Base-by-base conservation (phyloP, 768 basidiomycete species). In the Kwoniella sp. region DNA sequence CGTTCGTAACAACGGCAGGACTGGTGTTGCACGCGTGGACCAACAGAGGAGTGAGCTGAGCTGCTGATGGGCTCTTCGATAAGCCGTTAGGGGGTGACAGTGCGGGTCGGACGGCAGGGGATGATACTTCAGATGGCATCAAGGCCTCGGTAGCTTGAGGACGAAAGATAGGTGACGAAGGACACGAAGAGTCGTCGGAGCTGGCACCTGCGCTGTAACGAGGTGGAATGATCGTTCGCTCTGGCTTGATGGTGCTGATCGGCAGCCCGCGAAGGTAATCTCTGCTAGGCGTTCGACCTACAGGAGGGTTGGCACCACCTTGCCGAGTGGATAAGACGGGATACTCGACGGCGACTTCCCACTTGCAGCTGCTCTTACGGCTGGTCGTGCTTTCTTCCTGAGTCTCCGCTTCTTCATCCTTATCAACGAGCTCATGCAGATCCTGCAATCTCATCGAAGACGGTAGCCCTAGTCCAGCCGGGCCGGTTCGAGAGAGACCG, bases 261-360 rank as follows among this genome's bases (percentile, higher is more conserved):
- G 41, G 41, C 20, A 45, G 20, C 4, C 50, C 50, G 11, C 26
- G 50, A 4, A 51, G 37, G 8, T 53, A 61, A 30, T 57, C 48
- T 45, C 31, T 30, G 26, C 30, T 65, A 20, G 60, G 50, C n/a
- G 55, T 61, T 20, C 47, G 26, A 13, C 38, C 30, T 7, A 34
- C n/a, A 38, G 69, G 59, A 25, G 58, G 52, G 28, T 69, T 69
- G 28, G 62, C 30, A 13, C 53, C 65, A 9, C 57, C 54, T 55
- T 73, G 72, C 25, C 72, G 30, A n/a, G 72, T 73, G 9, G 72
- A 69, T 25, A 73, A 54, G 1, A 68, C 61, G 15, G 72, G 72
- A 52, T 73, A 73, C 15, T 55, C 62, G 30, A 63, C 50, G 12
- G 54, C 60, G 4, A 61, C 60, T 13, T 61, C 60, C 60, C 60